Evolutionary conservation across 345 rosid genomes (phyloP).

Genomic region (Eucalyptus tenuipes): DNA sequence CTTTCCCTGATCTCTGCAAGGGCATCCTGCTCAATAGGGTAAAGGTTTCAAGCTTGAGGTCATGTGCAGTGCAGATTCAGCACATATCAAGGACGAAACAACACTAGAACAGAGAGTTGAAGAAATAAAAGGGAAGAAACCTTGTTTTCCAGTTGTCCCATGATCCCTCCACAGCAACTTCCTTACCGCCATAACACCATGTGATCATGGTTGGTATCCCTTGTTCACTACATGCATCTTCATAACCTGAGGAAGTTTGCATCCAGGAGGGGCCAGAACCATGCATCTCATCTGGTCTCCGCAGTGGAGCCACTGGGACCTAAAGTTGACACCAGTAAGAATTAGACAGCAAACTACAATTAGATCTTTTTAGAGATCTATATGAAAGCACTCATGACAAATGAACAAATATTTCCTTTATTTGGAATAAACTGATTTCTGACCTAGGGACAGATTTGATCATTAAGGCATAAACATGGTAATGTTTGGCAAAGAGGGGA

Average conservation of each 20-base stretch:
- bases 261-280: constrained; percentile 47
- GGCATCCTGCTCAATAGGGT: constrained; percentile 48
- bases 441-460: neutral
- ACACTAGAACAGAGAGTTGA: neutral
- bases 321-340: neutral
- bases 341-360: neutral
- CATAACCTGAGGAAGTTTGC: constrained; percentile 35
- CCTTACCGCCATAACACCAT: constrained; percentile 83
- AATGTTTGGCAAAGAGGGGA: neutral
- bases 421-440: neutral
- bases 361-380: neutral
- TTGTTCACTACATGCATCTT: constrained; percentile 49
- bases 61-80: neutral
- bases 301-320: constrained; percentile 86
- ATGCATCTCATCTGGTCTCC: constrained; percentile 82
- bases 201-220: constrained; percentile 93
- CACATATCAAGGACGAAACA: neutral
- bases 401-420: neutral
- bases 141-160: constrained; percentile 96
- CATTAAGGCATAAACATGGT: neutral
- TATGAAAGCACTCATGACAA: neutral
- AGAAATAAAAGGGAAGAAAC: constrained; percentile 7
- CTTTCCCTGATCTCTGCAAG: constrained; percentile 91
- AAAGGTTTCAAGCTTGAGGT: neutral
- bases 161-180: constrained; percentile 86